Conservation (phyloP, 768 basidiomycete species). For the Paxillus rubicundulus region DNA sequence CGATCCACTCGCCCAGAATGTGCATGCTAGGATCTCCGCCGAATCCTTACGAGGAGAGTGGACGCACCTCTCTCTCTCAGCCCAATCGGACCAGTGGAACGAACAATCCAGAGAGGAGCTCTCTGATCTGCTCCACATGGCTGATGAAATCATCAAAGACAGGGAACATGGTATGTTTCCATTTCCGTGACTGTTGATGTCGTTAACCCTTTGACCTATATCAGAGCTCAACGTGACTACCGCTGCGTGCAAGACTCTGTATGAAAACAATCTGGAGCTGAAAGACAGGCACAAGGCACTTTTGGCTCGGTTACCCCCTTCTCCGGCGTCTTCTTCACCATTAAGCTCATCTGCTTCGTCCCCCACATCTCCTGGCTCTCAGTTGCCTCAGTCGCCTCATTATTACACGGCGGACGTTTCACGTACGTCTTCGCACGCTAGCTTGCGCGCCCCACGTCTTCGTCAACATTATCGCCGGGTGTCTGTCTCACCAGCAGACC, state of each 20-base stretch:
- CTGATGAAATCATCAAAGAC: constrained; percentile 72
- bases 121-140: constrained; percentile 64
- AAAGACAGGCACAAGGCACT: constrained; percentile 72
- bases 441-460: constrained; percentile 20
- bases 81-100: constrained; percentile 46
- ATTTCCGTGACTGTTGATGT: not conserved
- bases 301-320: constrained; percentile 57
- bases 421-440: constrained; percentile 18
- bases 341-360: constrained; percentile 18
- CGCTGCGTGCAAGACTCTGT: constrained; percentile 64
- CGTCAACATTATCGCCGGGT: constrained; percentile 39
- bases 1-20: constrained; percentile 27
- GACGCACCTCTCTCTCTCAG: constrained; percentile 23
- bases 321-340: constrained; percentile 39
- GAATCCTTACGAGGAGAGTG: constrained; percentile 14
- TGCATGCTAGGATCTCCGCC: constrained; percentile 36
- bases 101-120: constrained; percentile 75
- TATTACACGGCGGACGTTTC: constrained; percentile 31
- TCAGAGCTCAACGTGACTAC: constrained; percentile 66
- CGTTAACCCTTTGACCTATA: constrained; percentile 23
- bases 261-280: constrained; percentile 64
- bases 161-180: constrained; percentile 65
- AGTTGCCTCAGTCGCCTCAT: constrained; percentile 33
- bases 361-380: constrained; percentile 25
- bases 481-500: constrained; percentile 65